Evolutionary conservation across 192 early-diverging fungal species (phyloP).

Genomic region (Entophlyctis helioformis): DNA sequence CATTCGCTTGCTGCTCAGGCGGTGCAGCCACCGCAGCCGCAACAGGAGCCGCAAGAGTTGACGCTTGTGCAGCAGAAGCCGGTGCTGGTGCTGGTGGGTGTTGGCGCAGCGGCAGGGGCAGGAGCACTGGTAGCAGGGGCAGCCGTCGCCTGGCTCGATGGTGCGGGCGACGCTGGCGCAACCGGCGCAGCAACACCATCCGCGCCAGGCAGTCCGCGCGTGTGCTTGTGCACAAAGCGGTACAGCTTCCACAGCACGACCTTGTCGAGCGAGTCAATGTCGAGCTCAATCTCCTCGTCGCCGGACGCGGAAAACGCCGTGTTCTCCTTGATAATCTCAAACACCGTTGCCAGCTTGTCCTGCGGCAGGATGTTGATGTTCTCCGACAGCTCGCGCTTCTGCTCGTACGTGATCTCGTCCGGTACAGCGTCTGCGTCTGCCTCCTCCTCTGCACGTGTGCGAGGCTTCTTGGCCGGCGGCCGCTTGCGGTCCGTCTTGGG

Average conservation of each 20-base stretch:
- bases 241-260: constrained; percentile 74
- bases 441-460: constrained; percentile 15
- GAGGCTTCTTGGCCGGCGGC: constrained; percentile 5
- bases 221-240: constrained; percentile 55
- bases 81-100: no score
- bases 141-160: no score
- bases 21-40: no score
- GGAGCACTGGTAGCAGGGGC: no score
- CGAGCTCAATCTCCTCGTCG: constrained; percentile 88
- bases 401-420: constrained; percentile 67
- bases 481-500: constrained; percentile 9
- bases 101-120: no score
- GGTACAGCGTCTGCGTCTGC: constrained; percentile 16
- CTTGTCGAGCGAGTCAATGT: constrained; percentile 83
- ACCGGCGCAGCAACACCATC: no score
- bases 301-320: constrained; percentile 39
- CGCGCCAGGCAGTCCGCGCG: no score
- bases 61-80: no score
- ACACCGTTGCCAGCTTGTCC: constrained; percentile 54
- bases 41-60: no score
- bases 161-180: no score
- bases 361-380: constrained; percentile 47
- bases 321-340: constrained; percentile 58
- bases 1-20: no score
- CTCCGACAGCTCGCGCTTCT: constrained; percentile 77